phyloP scores from a whole-genome alignment of 495 filamentous ascomycete genomes.

The Glonium stellatum region DNA sequence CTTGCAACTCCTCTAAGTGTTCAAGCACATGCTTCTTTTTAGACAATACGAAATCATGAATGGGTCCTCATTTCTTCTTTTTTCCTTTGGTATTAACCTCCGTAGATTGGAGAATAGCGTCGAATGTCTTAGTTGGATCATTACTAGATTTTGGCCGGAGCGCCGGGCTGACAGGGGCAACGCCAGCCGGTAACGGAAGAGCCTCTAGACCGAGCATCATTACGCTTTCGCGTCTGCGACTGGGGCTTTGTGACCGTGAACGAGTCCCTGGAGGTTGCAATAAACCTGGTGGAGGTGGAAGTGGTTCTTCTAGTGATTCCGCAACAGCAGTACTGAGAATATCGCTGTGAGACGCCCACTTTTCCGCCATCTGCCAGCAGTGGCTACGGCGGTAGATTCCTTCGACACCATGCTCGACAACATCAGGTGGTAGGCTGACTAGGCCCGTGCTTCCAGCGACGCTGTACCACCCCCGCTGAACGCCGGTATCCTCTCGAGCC shows the following conservation, averaged over 20 bases:
- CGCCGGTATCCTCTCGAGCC: slow-evolving; percentile 63
- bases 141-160: slow-evolving; percentile 19
- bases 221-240: slow-evolving; percentile 27
- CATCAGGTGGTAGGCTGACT: slow-evolving; percentile 70
- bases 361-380: slow-evolving; percentile 79
- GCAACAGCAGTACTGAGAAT: slow-evolving; percentile 27
- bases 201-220: slow-evolving; percentile 36
- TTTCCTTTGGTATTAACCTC: slow-evolving; percentile 34
- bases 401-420: slow-evolving; percentile 83
- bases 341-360: slow-evolving; percentile 49
- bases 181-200: slow-evolving; percentile 35
- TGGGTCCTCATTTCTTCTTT: slow-evolving; percentile 32
- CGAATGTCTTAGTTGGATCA: slow-evolving; percentile 50
- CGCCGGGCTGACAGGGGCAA: slow-evolving; percentile 20
- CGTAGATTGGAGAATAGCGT: slow-evolving; percentile 55
- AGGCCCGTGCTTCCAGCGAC: slow-evolving; percentile 62
- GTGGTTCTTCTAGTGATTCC: slow-evolving; percentile 13
- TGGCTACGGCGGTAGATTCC: slow-evolving; percentile 85
- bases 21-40: neutral
- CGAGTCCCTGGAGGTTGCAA: neutral
- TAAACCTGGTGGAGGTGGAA: slow-evolving; percentile 16
- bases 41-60: neutral
- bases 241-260: slow-evolving; percentile 19
- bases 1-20: neutral
- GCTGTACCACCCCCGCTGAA: slow-evolving; percentile 71